phyloP scores from a whole-genome alignment of 169 alveolate genomes.

The Plasmodium coatneyi region DNA sequence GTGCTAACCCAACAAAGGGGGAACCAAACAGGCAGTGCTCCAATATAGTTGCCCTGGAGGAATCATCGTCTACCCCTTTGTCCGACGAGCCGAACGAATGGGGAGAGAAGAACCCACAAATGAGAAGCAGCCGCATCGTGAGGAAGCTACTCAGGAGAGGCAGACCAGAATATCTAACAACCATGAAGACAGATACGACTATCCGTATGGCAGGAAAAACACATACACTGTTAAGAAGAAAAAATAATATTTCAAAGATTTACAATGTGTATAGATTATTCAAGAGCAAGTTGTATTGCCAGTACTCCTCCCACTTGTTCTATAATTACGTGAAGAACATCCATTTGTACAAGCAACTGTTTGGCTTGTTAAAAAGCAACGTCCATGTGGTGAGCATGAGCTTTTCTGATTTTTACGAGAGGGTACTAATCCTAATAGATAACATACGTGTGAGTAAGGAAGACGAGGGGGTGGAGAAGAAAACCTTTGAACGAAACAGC shows the following conservation, averaged over 20 bases:
- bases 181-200: no score
- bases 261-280: neutral
- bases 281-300: constrained; percentile 31
- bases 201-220: neutral
- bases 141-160: neutral
- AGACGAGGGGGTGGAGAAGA: constrained; percentile 14
- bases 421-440: constrained; percentile 1
- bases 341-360: constrained; percentile 1
- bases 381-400: constrained; percentile 13
- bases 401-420: constrained; percentile 35
- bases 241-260: neutral
- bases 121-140: neutral
- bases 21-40: neutral
- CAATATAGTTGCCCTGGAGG: neutral
- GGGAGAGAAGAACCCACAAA: neutral
- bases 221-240: neutral
- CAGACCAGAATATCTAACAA: neutral
- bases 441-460: constrained; percentile 34
- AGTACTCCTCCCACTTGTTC: constrained; percentile 18
- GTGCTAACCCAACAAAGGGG: neutral
- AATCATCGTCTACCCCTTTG: neutral
- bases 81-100: neutral
- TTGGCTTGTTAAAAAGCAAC: constrained; percentile 7
- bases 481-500: constrained; percentile 16
- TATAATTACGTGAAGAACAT: constrained; percentile 4